These are phyloP conservation scores for Sarocladium oryzae DNA, from an alignment of 2,329 filamentous ascomycete species.

Conservation along the genomic window DNA sequence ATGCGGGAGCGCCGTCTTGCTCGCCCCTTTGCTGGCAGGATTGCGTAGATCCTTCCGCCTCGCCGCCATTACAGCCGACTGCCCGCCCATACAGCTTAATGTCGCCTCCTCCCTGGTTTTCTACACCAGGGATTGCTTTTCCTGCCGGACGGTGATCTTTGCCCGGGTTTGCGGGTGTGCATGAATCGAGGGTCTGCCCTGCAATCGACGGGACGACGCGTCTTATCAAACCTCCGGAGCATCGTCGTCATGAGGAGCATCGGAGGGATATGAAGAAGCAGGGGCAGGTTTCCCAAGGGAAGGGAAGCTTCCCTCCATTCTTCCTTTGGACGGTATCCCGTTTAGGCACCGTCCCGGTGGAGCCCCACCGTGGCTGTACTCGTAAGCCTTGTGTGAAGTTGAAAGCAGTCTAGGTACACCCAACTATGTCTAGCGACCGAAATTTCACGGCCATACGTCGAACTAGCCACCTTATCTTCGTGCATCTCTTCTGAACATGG, in stretches of 20 bases:
- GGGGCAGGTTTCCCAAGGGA: too few relatives aligned
- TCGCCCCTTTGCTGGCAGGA: neutral
- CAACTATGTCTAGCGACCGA: too few relatives aligned
- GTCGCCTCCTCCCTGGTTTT: too few relatives aligned
- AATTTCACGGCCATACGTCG: too few relatives aligned
- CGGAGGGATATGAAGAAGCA: neutral
- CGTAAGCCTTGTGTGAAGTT: neutral
- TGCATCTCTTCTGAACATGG: too few relatives aligned
- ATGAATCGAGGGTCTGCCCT: neutral
- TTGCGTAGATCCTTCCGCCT: neutral
- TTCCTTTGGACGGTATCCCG: neutral
- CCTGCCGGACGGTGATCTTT: slow-evolving; percentile 4
- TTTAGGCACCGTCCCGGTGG: neutral
- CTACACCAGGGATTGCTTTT: too few relatives aligned
- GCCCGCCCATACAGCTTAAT: too few relatives aligned
- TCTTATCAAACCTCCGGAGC: neutral
- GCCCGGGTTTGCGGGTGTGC: neutral
- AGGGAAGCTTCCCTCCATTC: too few relatives aligned
- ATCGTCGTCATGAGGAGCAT: neutral
- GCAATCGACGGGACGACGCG: neutral
- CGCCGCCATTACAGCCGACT: too few relatives aligned
- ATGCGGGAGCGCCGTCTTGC: slow-evolving; percentile 1
- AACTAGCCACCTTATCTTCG: too few relatives aligned
- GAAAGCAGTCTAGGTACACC: too few relatives aligned
- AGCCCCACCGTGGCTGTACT: neutral